These are phyloP conservation scores for Colletotrichum echinochloae DNA, from an alignment of 2,329 filamentous ascomycete species.

Conservation along the genomic window DNA sequence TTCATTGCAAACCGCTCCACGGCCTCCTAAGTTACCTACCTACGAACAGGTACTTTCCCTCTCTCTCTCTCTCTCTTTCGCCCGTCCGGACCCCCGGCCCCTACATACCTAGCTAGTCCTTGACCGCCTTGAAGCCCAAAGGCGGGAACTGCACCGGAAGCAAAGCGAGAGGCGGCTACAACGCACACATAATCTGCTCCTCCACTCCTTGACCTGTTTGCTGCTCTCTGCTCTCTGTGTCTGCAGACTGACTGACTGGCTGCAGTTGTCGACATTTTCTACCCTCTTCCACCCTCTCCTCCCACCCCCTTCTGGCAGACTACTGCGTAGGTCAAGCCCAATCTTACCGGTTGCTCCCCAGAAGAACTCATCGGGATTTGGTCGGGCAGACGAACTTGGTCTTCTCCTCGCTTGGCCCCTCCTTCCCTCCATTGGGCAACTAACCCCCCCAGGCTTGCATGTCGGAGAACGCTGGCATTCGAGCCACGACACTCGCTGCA, in stretches of 20 bases:
- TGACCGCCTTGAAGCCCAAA: conserved; percentile 40
- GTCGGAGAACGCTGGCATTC: conserved; percentile 52
- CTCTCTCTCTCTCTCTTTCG: neutral
- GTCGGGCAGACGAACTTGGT: neutral
- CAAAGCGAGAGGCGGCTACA: conserved; percentile 37
- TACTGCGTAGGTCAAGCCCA: neutral
- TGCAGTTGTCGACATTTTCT: conserved; percentile 21
- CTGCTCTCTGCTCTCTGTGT: neutral
- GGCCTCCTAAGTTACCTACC: conserved; percentile 23
- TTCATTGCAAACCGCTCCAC: conserved; percentile 35
- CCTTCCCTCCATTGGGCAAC: conserved; percentile 40
- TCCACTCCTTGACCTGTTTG: conserved; percentile 18
- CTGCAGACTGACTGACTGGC: conserved; percentile 6
- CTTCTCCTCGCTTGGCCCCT: conserved; percentile 12
- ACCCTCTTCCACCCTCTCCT: conserved; percentile 22
- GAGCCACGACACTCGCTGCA: conserved; percentile 55
- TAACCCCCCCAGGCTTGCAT: conserved; percentile 40
- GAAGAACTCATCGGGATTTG: neutral
- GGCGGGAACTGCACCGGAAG: conserved; percentile 27
- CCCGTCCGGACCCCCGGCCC: neutral
- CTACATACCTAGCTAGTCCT: neutral
- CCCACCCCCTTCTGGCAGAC: neutral
- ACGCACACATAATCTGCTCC: conserved; percentile 36
- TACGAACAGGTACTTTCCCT: conserved; percentile 9
- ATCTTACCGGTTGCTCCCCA: conserved; percentile 18